Conservation (phyloP, 2,329 filamentous ascomycete species). For the Hymenoscyphus occultus region DNA sequence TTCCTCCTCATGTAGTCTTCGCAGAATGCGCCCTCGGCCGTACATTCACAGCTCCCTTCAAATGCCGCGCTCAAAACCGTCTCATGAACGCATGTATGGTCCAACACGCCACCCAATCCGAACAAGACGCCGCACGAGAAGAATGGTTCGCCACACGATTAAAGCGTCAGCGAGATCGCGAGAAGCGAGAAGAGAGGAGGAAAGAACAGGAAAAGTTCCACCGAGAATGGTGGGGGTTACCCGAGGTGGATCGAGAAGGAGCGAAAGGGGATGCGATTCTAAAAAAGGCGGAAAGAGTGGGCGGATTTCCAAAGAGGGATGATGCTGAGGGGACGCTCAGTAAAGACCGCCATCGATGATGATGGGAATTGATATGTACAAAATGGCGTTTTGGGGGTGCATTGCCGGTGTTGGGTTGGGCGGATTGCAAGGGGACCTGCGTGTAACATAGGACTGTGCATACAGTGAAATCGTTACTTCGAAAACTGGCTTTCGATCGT, state of each 20-base stretch:
- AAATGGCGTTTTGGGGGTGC: constrained; percentile 12
- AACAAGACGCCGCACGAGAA: constrained; percentile 83
- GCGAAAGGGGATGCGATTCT: constrained; percentile 54
- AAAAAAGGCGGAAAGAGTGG: constrained; percentile 53
- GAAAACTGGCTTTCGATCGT: not conserved
- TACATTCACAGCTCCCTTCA: constrained; percentile 84
- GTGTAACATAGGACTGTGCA: constrained; percentile 1
- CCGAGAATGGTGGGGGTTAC: constrained; percentile 65
- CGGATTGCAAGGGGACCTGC: not conserved
- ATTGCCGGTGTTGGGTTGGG: constrained; percentile 14
- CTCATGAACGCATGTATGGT: constrained; percentile 96
- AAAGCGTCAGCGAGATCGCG: constrained; percentile 65
- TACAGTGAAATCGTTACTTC: not conserved
- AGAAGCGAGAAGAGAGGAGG: constrained; percentile 59
- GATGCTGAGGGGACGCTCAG: constrained; percentile 35
- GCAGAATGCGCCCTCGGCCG: constrained; percentile 83
- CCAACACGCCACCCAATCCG: constrained; percentile 74
- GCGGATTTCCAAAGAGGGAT: constrained; percentile 48
- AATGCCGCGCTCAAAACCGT: constrained; percentile 74
- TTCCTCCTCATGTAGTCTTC: constrained; percentile 61
- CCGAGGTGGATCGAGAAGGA: constrained; percentile 54
- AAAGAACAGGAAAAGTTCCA: constrained; percentile 63
- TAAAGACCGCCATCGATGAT: constrained; percentile 37
- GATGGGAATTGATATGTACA: not conserved
- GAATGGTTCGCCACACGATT: constrained; percentile 86